A percentile compares a stretch with the other conserved stretches of the same genome.
phyloP scores from a whole-genome alignment of 345 rosid species.

The Bruguiera sexangula region DNA sequence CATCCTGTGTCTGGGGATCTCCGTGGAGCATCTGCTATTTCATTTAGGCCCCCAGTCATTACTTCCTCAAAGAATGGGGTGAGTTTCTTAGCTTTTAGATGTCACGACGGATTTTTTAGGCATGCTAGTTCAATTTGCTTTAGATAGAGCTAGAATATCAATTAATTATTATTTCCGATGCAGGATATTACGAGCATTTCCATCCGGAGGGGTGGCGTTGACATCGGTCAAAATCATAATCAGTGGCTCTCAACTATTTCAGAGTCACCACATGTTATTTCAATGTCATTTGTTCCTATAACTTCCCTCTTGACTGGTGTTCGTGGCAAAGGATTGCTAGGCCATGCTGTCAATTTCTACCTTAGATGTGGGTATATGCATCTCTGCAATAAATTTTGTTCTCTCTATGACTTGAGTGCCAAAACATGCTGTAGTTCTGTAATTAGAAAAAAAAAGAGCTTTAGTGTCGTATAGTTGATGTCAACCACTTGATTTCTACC shows the following conservation, averaged over 20 bases:
- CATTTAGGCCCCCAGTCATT: slow-evolving; percentile 42
- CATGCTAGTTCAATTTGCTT: too few species aligned
- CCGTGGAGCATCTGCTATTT: slow-evolving; percentile 33
- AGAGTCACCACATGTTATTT: slow-evolving; percentile 73
- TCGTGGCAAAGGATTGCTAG: slow-evolving; percentile 80
- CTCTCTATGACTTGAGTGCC: not conserved
- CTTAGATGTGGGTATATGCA: slow-evolving; percentile 67
- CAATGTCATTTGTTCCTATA: slow-evolving; percentile 91
- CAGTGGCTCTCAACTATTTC: slow-evolving; percentile 85
- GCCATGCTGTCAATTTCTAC: slow-evolving; percentile 87
- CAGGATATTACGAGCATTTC: slow-evolving; percentile 54
- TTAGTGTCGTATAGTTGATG: too few species aligned
- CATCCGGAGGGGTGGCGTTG: slow-evolving; percentile 73
- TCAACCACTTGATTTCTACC: not conserved
- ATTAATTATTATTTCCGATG: slow-evolving; percentile 2
- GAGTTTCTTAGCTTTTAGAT: slow-evolving; percentile 17
- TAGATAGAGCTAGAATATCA: slow-evolving; percentile 1
- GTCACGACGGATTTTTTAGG: not conserved
- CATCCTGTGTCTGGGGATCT: slow-evolving; percentile 36
- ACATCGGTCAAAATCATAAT: slow-evolving; percentile 64
- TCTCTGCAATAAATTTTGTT: slow-evolving; percentile 8
- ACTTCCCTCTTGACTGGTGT: slow-evolving; percentile 78
- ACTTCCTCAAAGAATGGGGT: slow-evolving; percentile 60
- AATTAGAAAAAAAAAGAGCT: not conserved
- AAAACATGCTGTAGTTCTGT: not conserved